Evolutionary conservation across 805 yeast genomes (phyloP), one percentile per base, ranked within the genome.

Genomic region (Candida chauliodis): DNA sequence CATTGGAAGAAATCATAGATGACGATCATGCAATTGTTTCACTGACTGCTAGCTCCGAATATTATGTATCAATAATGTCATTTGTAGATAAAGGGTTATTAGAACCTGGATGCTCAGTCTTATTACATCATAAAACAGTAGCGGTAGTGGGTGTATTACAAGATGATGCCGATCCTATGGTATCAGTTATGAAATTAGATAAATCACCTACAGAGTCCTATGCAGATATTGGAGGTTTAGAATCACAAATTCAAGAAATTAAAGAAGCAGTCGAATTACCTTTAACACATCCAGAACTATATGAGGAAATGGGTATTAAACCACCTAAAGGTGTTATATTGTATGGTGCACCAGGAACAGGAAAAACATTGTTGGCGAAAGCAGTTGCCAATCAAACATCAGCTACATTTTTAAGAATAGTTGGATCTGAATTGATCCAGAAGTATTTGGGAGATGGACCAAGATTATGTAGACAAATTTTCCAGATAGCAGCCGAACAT

Each of bases 21-120:
- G 99, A 93, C 62, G 99, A 93, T 59, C 99, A 93, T 63, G 99
- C 99, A 14, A 93, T 93, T 69, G 97, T 93, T 31, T 88, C 96
- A 33, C 81, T 95, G 38, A 81, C 95, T 5, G 88, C 96, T 9
- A 97, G 98, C 16, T 95, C 98, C 5, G 99, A 93, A 65, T 93
- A 90, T 63, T 93, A 93, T 58, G 99, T 93, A 24, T 84, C 96
- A 5, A 93, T 93, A 50, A 71, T 95, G 65, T 87, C 96, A 8
- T 93, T 93, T 71, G 99, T 93, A 13, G 99, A 93, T 63, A 93
- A 93, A 65, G 97, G 93, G 41, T 69, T 91, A 44, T 69, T 93
- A 46, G 98, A 93, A 62, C 99, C 98, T 1, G 97, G 98, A 7
- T 91, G 97, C 65, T 86, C 96, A 15, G 98, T 93, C 17, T 72